A percentile compares a stretch with the other conserved stretches of the same genome.
phyloP scores from a whole-genome alignment of 805 yeast genomes.

The Pichia deserticola region DNA sequence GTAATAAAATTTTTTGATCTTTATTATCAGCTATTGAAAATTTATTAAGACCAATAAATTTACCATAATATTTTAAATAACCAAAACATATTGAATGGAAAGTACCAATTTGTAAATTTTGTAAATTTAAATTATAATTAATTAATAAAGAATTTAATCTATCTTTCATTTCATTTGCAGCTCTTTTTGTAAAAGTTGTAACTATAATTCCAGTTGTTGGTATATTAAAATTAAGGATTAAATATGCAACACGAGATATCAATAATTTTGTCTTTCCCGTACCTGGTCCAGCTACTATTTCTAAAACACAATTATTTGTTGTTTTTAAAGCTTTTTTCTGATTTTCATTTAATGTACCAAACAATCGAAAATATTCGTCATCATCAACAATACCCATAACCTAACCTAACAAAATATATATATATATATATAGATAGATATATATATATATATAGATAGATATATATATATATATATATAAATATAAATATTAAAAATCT shows the following conservation, averaged over 20 bases:
- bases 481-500: too few relatives aligned
- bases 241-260: constrained; percentile 68
- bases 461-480: too few relatives aligned
- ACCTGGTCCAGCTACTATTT: constrained; percentile 56
- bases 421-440: too few relatives aligned
- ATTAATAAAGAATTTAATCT: constrained; percentile 39
- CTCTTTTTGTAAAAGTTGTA: constrained; percentile 89
- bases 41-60: constrained; percentile 34
- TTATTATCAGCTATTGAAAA: constrained; percentile 59
- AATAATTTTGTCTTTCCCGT: constrained; percentile 79
- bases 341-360: constrained; percentile 28
- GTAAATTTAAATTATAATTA: constrained; percentile 24
- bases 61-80: constrained; percentile 50
- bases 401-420: too few relatives aligned
- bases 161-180: constrained; percentile 77
- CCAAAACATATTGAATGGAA: constrained; percentile 78
- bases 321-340: constrained; percentile 41
- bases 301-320: constrained; percentile 33
- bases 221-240: constrained; percentile 44
- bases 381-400: background rate
- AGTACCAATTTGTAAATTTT: constrained; percentile 67
- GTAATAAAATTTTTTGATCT: constrained; percentile 45
- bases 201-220: constrained; percentile 64
- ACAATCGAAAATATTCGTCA: background rate
- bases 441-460: too few relatives aligned